Conservation (phyloP, 192 early-diverging fungal genomes). For the Phlyctochytrium arcticum region DNA sequence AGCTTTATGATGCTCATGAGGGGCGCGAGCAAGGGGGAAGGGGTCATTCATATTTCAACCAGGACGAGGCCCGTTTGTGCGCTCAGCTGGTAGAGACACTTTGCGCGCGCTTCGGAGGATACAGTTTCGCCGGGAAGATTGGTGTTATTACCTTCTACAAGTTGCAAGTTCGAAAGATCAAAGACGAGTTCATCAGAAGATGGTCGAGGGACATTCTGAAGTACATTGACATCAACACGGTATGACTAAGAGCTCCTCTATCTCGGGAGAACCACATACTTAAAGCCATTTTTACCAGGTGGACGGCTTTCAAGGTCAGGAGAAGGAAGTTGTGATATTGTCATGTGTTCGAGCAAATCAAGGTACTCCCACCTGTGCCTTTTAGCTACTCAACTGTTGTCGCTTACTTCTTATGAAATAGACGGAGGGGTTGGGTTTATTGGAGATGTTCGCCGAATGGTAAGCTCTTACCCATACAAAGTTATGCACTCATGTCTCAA, state of each 20-base stretch:
- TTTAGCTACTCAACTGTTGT: background rate
- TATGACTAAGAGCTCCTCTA: conserved; percentile 30
- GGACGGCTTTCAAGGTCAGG: conserved; percentile 96
- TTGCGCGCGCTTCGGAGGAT: conserved; percentile 41
- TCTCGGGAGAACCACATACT: background rate
- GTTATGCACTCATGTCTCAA: background rate
- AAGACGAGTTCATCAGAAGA: conserved; percentile 55
- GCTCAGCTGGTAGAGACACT: conserved; percentile 60
- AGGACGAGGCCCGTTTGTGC: conserved; percentile 71
- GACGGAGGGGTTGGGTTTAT: conserved; percentile 73
- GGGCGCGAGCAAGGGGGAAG: conserved; percentile 62
- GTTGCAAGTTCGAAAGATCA: conserved; percentile 71
- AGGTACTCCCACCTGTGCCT: background rate
- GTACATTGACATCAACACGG: conserved; percentile 87
- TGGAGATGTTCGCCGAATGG: conserved; percentile 78
- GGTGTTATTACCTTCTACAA: conserved; percentile 94
- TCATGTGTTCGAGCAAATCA: conserved; percentile 80
- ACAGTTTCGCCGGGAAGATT: conserved; percentile 64
- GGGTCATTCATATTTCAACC: conserved; percentile 72
- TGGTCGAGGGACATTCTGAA: conserved; percentile 64
- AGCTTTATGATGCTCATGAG: conserved; percentile 67
- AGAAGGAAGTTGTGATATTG: conserved; percentile 96
- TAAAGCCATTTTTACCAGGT: conserved; percentile 20
- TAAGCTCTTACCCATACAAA: background rate
- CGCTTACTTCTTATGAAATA: background rate